These are phyloP conservation scores for Colletotrichum karsti DNA, from an alignment of 2,329 filamentous ascomycete genomes.

Conservation along the genomic window DNA sequence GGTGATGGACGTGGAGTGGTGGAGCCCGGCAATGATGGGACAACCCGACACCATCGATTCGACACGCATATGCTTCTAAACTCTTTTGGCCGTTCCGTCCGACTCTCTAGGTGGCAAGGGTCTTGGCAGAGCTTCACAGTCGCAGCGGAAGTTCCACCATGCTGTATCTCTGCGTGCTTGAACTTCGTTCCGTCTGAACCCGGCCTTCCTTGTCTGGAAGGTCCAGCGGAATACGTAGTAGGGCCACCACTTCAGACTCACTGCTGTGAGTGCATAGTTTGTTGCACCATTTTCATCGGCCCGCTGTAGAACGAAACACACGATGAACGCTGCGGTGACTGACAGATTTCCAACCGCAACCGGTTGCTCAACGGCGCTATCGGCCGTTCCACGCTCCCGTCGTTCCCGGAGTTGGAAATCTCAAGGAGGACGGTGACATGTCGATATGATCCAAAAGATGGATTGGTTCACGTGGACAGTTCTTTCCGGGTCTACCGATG, in stretches of 20 bases:
- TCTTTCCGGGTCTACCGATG: not conserved
- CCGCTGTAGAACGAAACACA: not conserved
- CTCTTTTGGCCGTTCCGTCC: slow-evolving; percentile 2
- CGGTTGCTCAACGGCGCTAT: not conserved
- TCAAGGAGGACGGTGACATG: not conserved
- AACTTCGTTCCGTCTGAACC: not conserved
- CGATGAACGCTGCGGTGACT: not conserved
- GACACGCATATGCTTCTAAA: not conserved
- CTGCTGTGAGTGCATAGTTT: not conserved
- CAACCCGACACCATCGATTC: not conserved
- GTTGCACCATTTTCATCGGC: not conserved
- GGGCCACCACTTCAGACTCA: not conserved
- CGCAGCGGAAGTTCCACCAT: not conserved
- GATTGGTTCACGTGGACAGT: not conserved
- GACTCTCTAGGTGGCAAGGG: not conserved
- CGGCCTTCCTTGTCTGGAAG: not conserved
- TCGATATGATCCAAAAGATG: not conserved
- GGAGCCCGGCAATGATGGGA: slow-evolving; percentile 1
- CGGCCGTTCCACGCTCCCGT: not conserved
- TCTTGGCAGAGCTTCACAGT: slow-evolving; percentile 3
- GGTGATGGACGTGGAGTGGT: not conserved
- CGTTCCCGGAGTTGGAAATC: not conserved
- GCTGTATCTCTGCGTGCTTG: not conserved
- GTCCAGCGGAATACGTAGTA: not conserved
- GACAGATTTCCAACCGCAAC: not conserved